Conservation (phyloP, 192 early-diverging fungal genomes). For the Phycomyces blakesleeanus region DNA sequence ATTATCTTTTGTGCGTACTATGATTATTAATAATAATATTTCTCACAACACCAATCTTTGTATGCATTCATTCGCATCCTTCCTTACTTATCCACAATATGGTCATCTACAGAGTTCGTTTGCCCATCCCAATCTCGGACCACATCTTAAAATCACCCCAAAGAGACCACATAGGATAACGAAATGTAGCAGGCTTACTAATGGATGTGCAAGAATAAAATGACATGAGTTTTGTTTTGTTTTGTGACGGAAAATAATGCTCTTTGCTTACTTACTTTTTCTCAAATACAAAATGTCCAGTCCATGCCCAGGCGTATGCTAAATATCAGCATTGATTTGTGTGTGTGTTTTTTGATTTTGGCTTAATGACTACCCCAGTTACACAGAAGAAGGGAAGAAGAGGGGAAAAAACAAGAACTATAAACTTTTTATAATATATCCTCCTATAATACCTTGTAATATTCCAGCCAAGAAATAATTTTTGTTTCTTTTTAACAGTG, state of each 20-base stretch:
- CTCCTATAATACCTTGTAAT: background rate
- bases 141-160: conserved; percentile 56
- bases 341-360: conserved; percentile 10
- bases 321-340: background rate
- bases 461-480: background rate
- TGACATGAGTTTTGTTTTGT: too few species aligned
- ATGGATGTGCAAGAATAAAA: background rate
- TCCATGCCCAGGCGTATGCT: conserved; percentile 65
- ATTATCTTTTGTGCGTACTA: too few species aligned
- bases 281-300: conserved; percentile 64
- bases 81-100: too few species aligned
- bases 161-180: conserved; percentile 61
- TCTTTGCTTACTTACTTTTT: conserved; percentile 30
- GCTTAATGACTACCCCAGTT: too few species aligned
- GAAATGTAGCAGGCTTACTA: conserved; percentile 72
- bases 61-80: too few species aligned
- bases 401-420: too few species aligned
- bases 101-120: conserved; percentile 37
- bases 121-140: conserved; percentile 40
- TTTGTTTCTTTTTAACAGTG: conserved; percentile 7
- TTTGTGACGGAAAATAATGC: background rate
- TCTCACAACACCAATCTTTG: background rate
- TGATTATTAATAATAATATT: too few species aligned
- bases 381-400: too few species aligned
- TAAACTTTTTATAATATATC: too few species aligned